Base-by-base conservation (phyloP, 2,329 filamentous ascomycete species). In the Leptodontidium sp. region DNA sequence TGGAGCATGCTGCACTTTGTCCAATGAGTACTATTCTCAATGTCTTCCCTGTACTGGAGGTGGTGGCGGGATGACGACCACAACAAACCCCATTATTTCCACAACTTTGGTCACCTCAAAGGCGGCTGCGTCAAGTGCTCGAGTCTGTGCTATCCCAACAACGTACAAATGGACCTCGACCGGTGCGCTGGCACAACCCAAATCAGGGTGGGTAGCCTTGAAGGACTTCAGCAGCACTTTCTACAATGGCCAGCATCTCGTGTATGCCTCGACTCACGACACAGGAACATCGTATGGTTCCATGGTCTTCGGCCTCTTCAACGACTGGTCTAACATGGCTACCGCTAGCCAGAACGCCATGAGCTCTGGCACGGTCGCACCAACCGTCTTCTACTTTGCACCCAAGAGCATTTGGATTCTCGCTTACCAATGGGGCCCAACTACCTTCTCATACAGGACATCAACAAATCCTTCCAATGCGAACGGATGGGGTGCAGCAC, bases 401-500 rank as follows among this genome's bases (percentile, higher is more conserved):
- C 89, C 88, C 0, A 90, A 89, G 80, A 82, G 79, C 71, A 78
- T 86, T 71, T 91, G 89, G 89, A 80, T 90, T n/a, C 82, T 91
- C 0, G 86, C 87, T n/a, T 86, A 90, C 75, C 88, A 91, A 77
- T 90, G 88, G 87, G 88, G 88, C 1, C 75, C 85, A 0, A 85
- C 83, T 0, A 73, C 87, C 0, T 91, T 91, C 80, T 83, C 83
- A 2, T 91, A 90, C 82, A 78, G 79, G 61, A 91, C 88, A 1
- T 86, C 87, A 0, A 85, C 70, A 61, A 83, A 91, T 73, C 88
- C 88, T 0, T 83, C 84, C 69, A 83, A 88, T 68, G 77, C 81
- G 1, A 88, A 88, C 74, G 81, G 85, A 49, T 91, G 89, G 88
- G 84, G 84, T 1, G 70, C 80, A 0, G 77, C 81, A 9, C 81